phyloP scores from a whole-genome alignment of 352 stramenopile species.

The Phytophthora litchii region DNA sequence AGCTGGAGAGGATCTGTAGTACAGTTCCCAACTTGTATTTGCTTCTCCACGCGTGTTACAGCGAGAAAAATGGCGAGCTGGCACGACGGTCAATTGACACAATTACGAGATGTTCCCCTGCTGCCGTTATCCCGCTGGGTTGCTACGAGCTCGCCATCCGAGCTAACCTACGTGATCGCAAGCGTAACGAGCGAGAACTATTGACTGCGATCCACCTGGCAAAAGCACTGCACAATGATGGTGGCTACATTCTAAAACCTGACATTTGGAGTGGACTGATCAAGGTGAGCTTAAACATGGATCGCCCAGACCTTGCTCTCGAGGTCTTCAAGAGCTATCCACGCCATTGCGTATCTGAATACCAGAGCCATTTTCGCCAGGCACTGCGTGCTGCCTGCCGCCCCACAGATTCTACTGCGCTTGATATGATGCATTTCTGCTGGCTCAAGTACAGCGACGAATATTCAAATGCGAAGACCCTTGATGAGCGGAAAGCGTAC shows the following conservation, averaged over 20 bases:
- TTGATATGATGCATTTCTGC: constrained; percentile 52
- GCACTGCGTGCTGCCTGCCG: constrained; percentile 44
- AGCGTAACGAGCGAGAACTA: constrained; percentile 32
- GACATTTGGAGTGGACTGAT: constrained; percentile 52
- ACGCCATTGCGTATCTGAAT: constrained; percentile 40
- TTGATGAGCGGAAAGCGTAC: constrained; percentile 30
- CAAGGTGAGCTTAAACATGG: constrained; percentile 49
- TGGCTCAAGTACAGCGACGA: constrained; percentile 25
- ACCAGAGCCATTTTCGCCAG: constrained; percentile 47
- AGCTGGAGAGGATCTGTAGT: constrained; percentile 33
- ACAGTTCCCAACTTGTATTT: constrained; percentile 33
- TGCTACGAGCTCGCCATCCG: constrained; percentile 48
- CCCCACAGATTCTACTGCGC: constrained; percentile 31
- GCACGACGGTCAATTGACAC: constrained; percentile 40
- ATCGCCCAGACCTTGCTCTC: constrained; percentile 37
- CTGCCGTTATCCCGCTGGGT: constrained; percentile 33
- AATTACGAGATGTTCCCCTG: constrained; percentile 28
- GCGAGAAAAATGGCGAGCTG: constrained; percentile 39
- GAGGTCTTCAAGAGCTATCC: constrained; percentile 53
- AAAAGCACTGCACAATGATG: constrained; percentile 34
- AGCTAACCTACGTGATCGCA: constrained; percentile 36
- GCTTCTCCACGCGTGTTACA: constrained; percentile 37
- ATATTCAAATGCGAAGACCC: constrained; percentile 17
- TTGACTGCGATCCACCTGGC: constrained; percentile 47
- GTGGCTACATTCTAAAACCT: constrained; percentile 50